Evolutionary conservation across 306 rosid species (phyloP).

Genomic region (Cucumis cinereus): DNA sequence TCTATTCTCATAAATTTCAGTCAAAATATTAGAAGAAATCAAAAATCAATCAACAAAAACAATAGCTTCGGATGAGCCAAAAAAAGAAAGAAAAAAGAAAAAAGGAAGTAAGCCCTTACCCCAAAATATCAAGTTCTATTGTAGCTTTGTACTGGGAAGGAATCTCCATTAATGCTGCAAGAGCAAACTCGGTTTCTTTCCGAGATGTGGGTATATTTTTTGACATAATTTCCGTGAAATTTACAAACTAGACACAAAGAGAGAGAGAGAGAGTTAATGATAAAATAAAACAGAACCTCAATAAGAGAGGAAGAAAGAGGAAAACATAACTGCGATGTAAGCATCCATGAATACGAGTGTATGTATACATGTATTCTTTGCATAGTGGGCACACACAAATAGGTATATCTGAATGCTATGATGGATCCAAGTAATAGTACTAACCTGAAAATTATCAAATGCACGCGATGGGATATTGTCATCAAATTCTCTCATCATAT

Average conservation of each 20-base stretch:
- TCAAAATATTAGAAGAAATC: background rate
- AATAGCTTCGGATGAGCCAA: too few relatives aligned
- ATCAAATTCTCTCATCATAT: constrained; percentile 89
- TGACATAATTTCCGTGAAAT: constrained; percentile 77
- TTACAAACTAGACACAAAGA: constrained; percentile 62
- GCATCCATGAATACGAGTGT: background rate
- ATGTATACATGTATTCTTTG: background rate
- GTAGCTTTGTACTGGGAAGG: constrained; percentile 95
- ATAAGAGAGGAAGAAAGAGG: background rate
- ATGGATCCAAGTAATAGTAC: background rate
- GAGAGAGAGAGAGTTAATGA: constrained; percentile 4
- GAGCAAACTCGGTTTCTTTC: constrained; percentile 93
- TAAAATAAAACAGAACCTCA: background rate
- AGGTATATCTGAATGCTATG: background rate
- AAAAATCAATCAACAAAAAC: background rate
- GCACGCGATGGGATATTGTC: constrained; percentile 85
- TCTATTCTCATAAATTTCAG: background rate
- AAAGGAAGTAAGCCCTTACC: constrained; percentile 25
- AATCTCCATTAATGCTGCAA: constrained; percentile 91
- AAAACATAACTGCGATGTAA: background rate
- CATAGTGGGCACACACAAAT: background rate
- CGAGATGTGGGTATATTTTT: constrained; percentile 50
- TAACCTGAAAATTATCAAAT: constrained; percentile 89
- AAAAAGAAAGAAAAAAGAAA: background rate
- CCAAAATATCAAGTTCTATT: constrained; percentile 55